Base-by-base conservation (phyloP, 129 eudicot species). In the Escallonia rubra region DNA sequence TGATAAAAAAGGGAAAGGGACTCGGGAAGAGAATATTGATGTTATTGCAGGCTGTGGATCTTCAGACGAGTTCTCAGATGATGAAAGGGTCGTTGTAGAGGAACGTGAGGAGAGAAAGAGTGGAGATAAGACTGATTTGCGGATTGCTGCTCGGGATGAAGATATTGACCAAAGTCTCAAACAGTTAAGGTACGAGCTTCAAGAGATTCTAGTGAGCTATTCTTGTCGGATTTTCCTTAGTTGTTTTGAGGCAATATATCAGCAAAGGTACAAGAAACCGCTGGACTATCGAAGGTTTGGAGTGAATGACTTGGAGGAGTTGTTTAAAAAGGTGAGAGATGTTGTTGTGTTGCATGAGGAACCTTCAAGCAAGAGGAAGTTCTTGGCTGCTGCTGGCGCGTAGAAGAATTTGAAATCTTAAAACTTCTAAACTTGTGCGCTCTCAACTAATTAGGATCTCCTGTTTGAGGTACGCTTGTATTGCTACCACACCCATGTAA, bases 141-240 rank as follows among this genome's bases (percentile, higher is more conserved):
- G 44, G 43, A 51, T 44, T 15, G 42, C 41, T n/a, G 61, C 48
- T 45, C 41, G 34, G 51, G 50, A 65, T 3, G 71, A 51, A 53
- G 11, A 48, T 53, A 41, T 72, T 48, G 76, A 63, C 46, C 79
- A 76, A 49, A 72, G 79, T 61, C 78, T 89, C 41, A 66, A 84
- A 1, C 63, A 78, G 70, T 90, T 93, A 73, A 89, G 73, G 72
- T 79, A 76, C 14, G 96, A 93, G 83, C 88, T 93, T 72, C 81
- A 89, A 67, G 99, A 93, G 76, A 93, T 93, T 61, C 61, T 93
- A 2, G 99, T 93, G 73, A 86, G 99, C 64, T 93, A 84, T 72
- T 89, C 92, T 15, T 84, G 96, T 71, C 65, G 81, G 67, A 71
- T 93, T 49, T 86, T 79, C 57, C 57, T 93, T 10, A 82, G 85